These are phyloP conservation scores for maize (Zea mays) DNA, from an alignment of 176 grass and related monocot genomes.

Conservation along the genomic window DNA sequence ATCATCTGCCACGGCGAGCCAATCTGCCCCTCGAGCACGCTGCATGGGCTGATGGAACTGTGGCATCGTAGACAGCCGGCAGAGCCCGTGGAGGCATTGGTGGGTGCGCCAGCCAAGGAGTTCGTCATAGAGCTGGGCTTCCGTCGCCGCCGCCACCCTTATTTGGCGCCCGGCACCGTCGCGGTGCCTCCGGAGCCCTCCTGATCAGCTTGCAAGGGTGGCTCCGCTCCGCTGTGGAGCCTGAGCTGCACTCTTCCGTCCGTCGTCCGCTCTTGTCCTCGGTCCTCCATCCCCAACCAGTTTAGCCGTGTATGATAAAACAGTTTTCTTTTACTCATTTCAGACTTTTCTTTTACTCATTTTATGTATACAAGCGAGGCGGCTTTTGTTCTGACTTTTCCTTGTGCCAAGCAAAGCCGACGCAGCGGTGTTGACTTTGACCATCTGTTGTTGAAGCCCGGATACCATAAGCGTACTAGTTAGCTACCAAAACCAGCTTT, in stretches of 20 bases:
- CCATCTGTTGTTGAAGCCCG: not conserved
- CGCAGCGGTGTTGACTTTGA: not conserved
- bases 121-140: constrained; percentile 88
- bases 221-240: not conserved
- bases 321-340: not conserved
- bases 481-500: not conserved
- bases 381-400: too few species aligned
- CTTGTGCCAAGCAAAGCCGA: too few species aligned
- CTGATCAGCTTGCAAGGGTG: not conserved
- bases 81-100: constrained; percentile 24
- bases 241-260: not conserved
- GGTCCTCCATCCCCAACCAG: constrained; percentile 20
- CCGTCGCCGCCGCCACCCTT: constrained; percentile 39
- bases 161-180: not conserved
- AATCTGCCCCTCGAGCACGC: constrained; percentile 55
- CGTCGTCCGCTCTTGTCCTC: not conserved
- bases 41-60: constrained; percentile 54
- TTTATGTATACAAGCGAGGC: constrained; percentile 20
- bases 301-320: not conserved
- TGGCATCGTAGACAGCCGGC: constrained; percentile 50
- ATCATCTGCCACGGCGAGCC: constrained; percentile 58
- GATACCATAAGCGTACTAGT: too few species aligned
- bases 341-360: not conserved
- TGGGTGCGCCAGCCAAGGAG: constrained; percentile 57
- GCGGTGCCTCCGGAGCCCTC: not conserved